phyloP scores from a whole-genome alignment of 805 yeast species.

The Saccharomycopsis sp. region DNA sequence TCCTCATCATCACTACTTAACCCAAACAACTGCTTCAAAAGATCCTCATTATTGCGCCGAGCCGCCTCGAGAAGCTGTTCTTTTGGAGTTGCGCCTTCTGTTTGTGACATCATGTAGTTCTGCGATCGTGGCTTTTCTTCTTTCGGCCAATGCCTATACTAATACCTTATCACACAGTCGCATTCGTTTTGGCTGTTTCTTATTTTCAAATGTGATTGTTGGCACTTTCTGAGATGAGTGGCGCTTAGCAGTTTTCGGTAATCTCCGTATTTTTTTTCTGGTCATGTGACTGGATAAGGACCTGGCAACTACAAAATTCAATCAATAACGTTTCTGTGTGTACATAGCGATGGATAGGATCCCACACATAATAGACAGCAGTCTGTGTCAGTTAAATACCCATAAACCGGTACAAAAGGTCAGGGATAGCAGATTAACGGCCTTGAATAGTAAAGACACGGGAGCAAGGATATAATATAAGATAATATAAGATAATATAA shows the following conservation, averaged over 20 bases:
- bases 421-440: too few relatives aligned
- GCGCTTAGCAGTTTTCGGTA: not conserved
- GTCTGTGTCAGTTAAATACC: too few relatives aligned
- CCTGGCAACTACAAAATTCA: not conserved
- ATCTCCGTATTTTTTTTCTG: too few relatives aligned
- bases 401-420: too few relatives aligned
- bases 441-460: too few relatives aligned
- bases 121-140: not conserved
- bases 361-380: too few relatives aligned
- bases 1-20: slow-evolving; percentile 32
- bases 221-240: not conserved
- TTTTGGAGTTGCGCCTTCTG: slow-evolving; percentile 65
- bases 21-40: slow-evolving; percentile 49
- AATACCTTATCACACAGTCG: too few relatives aligned
- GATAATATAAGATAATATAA: too few relatives aligned
- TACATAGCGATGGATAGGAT: too few relatives aligned
- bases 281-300: not conserved
- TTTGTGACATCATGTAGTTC: slow-evolving; percentile 6
- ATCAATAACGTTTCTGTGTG: too few relatives aligned
- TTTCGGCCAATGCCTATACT: not conserved
- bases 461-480: too few relatives aligned
- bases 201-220: not conserved
- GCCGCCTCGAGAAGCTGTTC: slow-evolving; percentile 85
- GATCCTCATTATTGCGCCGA: slow-evolving; percentile 79
- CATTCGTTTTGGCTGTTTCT: too few relatives aligned